These are phyloP conservation scores for Bonnemaisonia californica DNA, from an alignment of 31 red algal genomes.

Conservation along the genomic window DNA sequence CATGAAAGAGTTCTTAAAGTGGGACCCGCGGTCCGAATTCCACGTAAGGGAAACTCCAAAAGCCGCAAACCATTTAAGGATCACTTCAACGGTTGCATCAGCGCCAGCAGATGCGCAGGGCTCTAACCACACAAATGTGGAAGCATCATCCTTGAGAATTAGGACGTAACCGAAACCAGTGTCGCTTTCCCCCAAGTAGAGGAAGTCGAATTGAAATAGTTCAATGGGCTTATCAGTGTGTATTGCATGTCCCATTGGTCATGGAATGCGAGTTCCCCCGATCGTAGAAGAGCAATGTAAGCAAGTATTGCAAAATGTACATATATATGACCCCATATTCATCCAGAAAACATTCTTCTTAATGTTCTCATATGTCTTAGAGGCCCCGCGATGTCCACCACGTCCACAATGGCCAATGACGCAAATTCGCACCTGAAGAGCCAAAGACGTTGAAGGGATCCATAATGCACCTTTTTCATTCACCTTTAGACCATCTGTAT, in stretches of 20 bases:
- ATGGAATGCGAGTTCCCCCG: background rate
- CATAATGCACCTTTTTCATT: background rate
- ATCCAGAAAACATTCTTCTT: conserved; percentile 4
- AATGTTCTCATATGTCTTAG: background rate
- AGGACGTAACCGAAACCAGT: background rate
- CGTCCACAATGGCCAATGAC: conserved; percentile 5
- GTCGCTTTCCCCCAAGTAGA: background rate
- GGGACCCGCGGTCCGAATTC: conserved; percentile 1
- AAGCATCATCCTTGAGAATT: conserved; percentile 29
- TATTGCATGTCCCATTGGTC: conserved; percentile 5
- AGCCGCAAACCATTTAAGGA: background rate
- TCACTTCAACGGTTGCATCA: background rate
- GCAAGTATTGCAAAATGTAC: conserved; percentile 5
- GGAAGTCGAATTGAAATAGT: conserved; percentile 33
- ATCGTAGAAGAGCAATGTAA: background rate
- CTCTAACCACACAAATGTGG: conserved; percentile 17
- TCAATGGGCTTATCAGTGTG: conserved; percentile 10
- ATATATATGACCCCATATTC: background rate
- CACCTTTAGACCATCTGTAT: background rate
- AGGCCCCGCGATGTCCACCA: background rate
- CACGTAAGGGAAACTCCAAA: background rate
- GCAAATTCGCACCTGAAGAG: background rate
- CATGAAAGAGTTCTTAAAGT: conserved; percentile 6
- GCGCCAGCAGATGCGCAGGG: background rate
- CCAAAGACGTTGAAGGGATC: background rate